Evolutionary conservation across 2,329 filamentous ascomycete genomes (phyloP).

Genomic region (Chaetomiaceae sp.): DNA sequence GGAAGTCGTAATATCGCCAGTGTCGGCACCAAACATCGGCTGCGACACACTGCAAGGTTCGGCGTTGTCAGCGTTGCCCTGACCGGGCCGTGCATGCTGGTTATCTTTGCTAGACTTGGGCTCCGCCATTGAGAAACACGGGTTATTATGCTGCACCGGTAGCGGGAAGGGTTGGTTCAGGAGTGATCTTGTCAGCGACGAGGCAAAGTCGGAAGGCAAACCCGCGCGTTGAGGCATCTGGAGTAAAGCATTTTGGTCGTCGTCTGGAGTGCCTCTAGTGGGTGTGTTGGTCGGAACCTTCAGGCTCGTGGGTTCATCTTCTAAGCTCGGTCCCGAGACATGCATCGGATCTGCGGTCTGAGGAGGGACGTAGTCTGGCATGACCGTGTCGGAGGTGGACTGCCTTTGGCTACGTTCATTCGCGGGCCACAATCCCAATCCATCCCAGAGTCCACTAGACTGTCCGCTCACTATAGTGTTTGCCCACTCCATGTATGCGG

Average conservation of each 20-base stretch:
- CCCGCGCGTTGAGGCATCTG: conserved; percentile 23
- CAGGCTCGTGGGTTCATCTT: conserved; percentile 33
- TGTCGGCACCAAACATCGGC: too few species aligned
- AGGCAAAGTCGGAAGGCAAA: conserved; percentile 38
- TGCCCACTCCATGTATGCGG: conserved; percentile 28
- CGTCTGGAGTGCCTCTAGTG: conserved; percentile 25
- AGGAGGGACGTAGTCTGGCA: conserved; percentile 38
- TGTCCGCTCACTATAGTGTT: conserved; percentile 15
- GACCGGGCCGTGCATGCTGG: conserved; percentile 28
- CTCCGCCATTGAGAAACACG: conserved; percentile 34
- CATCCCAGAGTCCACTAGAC: conserved; percentile 7
- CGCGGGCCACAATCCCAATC: conserved; percentile 18
- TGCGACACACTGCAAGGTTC: too few species aligned
- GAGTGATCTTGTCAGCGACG: conserved; percentile 44
- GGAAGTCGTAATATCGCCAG: conserved; percentile 6
- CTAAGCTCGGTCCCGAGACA: conserved; percentile 30
- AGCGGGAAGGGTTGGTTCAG: conserved; percentile 45
- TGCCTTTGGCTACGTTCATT: conserved; percentile 14
- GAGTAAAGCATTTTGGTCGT: conserved; percentile 8
- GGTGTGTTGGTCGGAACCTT: conserved; percentile 44
- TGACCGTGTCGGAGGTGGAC: conserved; percentile 37
- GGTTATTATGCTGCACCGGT: conserved; percentile 32
- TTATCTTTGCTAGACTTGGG: conserved; percentile 45
- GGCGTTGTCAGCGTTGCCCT: conserved; percentile 19
- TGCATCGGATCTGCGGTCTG: conserved; percentile 27